Evolutionary conservation across 164 flowering plant genomes (phyloP).

Genomic region (Annona cherimola): DNA sequence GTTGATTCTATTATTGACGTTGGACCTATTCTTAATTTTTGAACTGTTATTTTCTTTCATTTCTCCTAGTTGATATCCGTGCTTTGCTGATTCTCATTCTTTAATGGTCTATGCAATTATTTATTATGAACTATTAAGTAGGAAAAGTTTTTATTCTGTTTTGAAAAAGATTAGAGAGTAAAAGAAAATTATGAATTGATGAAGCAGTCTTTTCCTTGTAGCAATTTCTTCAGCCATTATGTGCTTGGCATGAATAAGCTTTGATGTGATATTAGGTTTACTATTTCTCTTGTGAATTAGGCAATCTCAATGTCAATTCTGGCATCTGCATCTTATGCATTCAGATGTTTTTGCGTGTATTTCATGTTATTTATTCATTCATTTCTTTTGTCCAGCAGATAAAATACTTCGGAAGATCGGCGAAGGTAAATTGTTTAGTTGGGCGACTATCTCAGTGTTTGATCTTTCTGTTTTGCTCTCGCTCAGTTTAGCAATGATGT

Average conservation of each 20-base stretch:
- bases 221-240: no score
- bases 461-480: constrained; percentile 36
- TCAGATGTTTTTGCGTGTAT: background rate
- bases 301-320: background rate
- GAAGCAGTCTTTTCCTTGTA: no score
- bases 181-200: no score
- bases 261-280: background rate
- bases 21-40: background rate
- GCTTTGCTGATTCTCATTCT: background rate
- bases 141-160: no score
- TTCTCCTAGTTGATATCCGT: background rate
- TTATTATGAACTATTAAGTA: background rate
- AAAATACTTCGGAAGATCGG: constrained; percentile 90
- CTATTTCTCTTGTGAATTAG: background rate
- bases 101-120: background rate
- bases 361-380: background rate
- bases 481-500: constrained; percentile 41
- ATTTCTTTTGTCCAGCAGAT: constrained; percentile 41
- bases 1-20: background rate
- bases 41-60: background rate
- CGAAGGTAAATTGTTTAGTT: constrained; percentile 78
- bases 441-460: constrained; percentile 39
- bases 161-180: no score
- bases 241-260: no score
- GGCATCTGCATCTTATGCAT: background rate